Percentiles rank a stretch among this genome's conserved stretches.
phyloP scores from a whole-genome alignment of 345 rosid species.

The Salix exigua region DNA sequence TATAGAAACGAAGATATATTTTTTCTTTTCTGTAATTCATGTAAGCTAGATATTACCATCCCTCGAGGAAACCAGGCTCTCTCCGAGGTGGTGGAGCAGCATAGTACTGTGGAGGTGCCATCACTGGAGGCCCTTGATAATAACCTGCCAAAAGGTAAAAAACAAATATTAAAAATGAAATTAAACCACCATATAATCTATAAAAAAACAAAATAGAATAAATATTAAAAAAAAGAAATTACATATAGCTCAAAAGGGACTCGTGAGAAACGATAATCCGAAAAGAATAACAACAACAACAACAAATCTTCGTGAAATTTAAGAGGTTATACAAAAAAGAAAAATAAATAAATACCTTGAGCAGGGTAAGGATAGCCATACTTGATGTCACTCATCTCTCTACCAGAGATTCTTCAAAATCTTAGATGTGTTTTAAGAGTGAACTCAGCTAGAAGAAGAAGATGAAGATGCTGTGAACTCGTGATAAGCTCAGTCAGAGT shows the following conservation, averaged over 20 bases:
- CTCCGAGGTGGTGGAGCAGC: conserved; percentile 34
- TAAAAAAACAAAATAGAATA: background rate
- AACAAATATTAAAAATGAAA: background rate
- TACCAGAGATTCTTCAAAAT: background rate
- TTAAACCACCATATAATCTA: background rate
- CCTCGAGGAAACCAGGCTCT: conserved; percentile 39
- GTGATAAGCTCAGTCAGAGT: background rate
- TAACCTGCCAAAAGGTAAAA: conserved; percentile 28
- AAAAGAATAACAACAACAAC: too few relatives aligned
- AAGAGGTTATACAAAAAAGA: background rate
- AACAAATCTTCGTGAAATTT: background rate
- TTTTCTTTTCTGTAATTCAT: background rate
- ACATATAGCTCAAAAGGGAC: too few relatives aligned
- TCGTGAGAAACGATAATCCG: background rate
- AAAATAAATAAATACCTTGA: conserved; percentile 12
- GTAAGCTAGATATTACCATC: conserved; percentile 27
- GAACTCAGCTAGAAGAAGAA: background rate
- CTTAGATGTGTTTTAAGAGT: background rate
- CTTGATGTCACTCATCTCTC: conserved; percentile 26
- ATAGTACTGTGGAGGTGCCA: conserved; percentile 44
- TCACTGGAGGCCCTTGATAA: conserved; percentile 48
- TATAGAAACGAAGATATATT: background rate
- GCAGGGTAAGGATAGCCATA: conserved; percentile 35
- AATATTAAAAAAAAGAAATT: too few relatives aligned
- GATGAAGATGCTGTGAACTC: background rate